Base-by-base conservation (phyloP, 1,284 basidiomycete species). In the Anthracocystis setariae region DNA sequence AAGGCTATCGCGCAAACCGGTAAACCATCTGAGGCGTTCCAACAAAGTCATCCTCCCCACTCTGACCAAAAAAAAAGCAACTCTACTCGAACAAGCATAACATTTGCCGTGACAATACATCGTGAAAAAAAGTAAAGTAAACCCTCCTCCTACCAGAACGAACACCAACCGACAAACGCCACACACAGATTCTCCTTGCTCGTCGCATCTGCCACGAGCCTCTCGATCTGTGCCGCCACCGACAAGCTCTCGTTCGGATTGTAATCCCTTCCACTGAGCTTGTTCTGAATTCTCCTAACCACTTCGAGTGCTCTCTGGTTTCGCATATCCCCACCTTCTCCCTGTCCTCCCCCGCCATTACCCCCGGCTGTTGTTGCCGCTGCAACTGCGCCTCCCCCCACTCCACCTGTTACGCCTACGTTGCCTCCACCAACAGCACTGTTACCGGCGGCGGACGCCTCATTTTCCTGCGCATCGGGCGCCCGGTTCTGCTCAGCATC, bases 151-250 rank as follows among this genome's bases (percentile, higher is more conserved):
- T 65, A 79, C 77, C 79, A 81, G 43, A 79, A 82, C 9, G 68
- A 63, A 55, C 79, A 81, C 78, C 78, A 72, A 1, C 81, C 81
- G 25, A 82, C 73, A 66, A 82, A 82, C 5, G 80, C 74, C 7
- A 73, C 75, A 45, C 79, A 81, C 20, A 82, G 51, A 44, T 82
- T 82, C 57, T 80, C 79, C 44, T 80, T 62, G 5, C 61, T 63
- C 37, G 79, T 82, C 10, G 81, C 81, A 47, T 82, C 80, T 53
- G 74, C 71, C 0, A 82, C 71, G 20, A 82, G 58, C 20, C 77
- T 59, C 32, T 80, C 67, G 21, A 82, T 74, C 60, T 82, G 81
- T 7, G 66, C 76, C 2, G 73, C 49, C 10, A 82, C 79, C 10
- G 52, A 53, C 17, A 82, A 54, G 8, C 63, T 39, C 18, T 76